Evolutionary conservation across 2,329 filamentous ascomycete species (phyloP), one percentile per base, ranked within the genome.

Genomic region (Diatrype stigma): DNA sequence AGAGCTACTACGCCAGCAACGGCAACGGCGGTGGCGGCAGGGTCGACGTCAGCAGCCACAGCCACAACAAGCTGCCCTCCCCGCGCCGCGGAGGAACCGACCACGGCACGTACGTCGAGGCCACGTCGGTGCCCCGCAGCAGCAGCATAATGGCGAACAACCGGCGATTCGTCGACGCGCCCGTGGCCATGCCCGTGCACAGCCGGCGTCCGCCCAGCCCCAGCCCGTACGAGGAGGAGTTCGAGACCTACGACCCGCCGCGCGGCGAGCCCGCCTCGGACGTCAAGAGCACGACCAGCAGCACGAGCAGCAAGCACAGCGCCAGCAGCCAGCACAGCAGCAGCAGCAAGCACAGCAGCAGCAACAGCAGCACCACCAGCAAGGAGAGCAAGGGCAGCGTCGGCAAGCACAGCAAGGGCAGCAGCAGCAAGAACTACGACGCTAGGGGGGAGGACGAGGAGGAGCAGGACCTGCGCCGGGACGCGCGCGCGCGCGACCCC

Each of bases 111-210:
- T 67, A 79, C 50, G 68, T 74, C 47, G 71, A 78, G 52, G 67
- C 67, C 55, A 73, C 74, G 3, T 70, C 75, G 12, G 73, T 71
- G 8, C 71, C 75, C 34, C 69, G 72, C 50, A 75, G 75, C 26
- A 73, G n/a, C n/a, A n/a, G n/a, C n/a, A n/a, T n/a, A n/a, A n/a
- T n/a, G n/a, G n/a, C n/a, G n/a, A n/a, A n/a, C n/a, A n/a, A n/a
- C n/a, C n/a, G n/a, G n/a, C n/a, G n/a, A n/a, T n/a, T n/a, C n/a
- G n/a, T n/a, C 77, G 23, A 74, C 77, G n/a, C 73, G 70, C 54
- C 60, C 63, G 32, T 73, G 59, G 57, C 54, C 49, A 64, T 66
- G 17, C 68, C 74, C 5, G 69, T n/a, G n/a, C n/a, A 69, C 58
- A 75, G 73, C 35, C 66, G 67, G 19, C 40, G 40, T 11, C 72